Conservation (phyloP, 495 filamentous ascomycete species). For the Delitschia confertaspora region DNA sequence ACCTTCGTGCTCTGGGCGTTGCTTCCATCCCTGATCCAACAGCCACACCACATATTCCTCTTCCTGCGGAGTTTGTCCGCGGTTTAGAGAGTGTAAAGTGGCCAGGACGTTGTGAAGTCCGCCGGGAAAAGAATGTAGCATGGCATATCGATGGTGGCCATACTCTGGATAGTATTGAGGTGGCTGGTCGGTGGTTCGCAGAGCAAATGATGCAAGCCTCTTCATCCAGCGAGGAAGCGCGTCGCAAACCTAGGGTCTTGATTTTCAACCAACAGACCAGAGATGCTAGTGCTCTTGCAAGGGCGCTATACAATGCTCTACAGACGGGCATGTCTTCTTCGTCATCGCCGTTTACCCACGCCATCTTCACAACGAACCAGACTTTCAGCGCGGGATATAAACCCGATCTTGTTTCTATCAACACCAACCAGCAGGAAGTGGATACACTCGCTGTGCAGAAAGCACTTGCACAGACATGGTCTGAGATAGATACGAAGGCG, state of each 20-base stretch:
- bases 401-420: constrained; percentile 68
- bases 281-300: constrained; percentile 56
- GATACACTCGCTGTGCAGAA: constrained; percentile 64
- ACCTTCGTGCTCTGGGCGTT: constrained; percentile 41
- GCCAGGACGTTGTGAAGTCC: constrained; percentile 76
- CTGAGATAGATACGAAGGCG: constrained; percentile 50
- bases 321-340: constrained; percentile 23
- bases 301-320: constrained; percentile 59
- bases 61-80: constrained; percentile 59
- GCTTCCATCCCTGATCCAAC: constrained; percentile 40
- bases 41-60: constrained; percentile 22
- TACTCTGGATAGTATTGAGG: constrained; percentile 75
- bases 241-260: constrained; percentile 46
- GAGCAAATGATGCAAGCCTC: constrained; percentile 35
- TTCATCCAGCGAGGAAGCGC: background rate
- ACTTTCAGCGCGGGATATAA: constrained; percentile 69
- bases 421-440: constrained; percentile 58
- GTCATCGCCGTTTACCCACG: constrained; percentile 62
- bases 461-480: constrained; percentile 65
- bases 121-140: constrained; percentile 52
- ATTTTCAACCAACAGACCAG: constrained; percentile 96
- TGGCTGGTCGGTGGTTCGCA: constrained; percentile 75
- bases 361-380: constrained; percentile 81
- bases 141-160: constrained; percentile 95
- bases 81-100: constrained; percentile 70